Evolutionary conservation across 164 flowering plant species (phyloP), one percentile per base, ranked within the genome.

Genomic region (Kingdonia uniflora): DNA sequence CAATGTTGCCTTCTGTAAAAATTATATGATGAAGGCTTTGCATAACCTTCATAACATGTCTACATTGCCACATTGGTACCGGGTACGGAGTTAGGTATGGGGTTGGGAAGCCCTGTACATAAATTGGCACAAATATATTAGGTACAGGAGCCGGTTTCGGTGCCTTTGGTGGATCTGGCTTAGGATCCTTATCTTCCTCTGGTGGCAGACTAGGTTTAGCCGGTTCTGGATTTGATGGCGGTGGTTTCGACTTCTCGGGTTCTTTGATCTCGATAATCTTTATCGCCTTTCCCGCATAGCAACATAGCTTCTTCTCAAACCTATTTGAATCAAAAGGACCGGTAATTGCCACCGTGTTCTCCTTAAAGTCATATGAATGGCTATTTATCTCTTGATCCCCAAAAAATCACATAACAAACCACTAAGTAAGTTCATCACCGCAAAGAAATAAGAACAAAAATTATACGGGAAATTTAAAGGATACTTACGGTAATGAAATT

Each of bases 291-390:
- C 62, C 56, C 11, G 42, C 62, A 16, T 59, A 50, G 62, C 61
- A 56, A 42, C 67, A 65, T 1, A 86, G 65, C 65, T 77, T 84
- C 49, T 73, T 59, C 25, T 71, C 65, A 56, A 86, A 57, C 58
- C 56, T 71, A 35, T 79, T 71, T 0, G 95, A 87, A 61, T 81
- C 62, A 14, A 59, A 59, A 8, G 49, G 55, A 33, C 62, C 62
- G 1, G 56, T 25, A 37, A 59, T 42, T 0, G 49, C 71, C 61
- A 81, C 85, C 0, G 54, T 73, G 64, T 77, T 72, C 0, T 56
- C 15, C 67, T 81, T 78, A 58, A 74, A 75, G 40, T 81, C 80
- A 56, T 47, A 80, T 1, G 55, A 11, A 66, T 79, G 85, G 71
- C 76, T 76, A 51, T 73, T 69, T 14, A 86, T 80, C 77, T 80